Evolutionary conservation across 495 filamentous ascomycete species (phyloP).

Genomic region (Tuber calosporum): DNA sequence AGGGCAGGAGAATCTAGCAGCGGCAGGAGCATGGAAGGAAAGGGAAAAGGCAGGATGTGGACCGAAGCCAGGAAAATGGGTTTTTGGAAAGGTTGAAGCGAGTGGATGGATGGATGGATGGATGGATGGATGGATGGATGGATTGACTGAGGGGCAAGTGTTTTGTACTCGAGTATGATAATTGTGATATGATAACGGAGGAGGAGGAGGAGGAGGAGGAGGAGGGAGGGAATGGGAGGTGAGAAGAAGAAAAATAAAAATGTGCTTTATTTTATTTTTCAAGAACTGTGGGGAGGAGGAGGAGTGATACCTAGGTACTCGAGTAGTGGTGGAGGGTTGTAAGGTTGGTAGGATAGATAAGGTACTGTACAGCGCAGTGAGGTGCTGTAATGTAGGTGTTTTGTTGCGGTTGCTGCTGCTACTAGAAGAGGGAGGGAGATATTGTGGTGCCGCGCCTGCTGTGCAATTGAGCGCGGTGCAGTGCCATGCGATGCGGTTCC

Average conservation of each 20-base stretch:
- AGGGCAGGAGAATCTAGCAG: neutral
- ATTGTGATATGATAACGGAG: neutral
- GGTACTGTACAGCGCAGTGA: neutral
- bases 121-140: neutral
- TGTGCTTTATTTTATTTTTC: conserved; percentile 1
- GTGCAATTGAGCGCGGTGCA: neutral
- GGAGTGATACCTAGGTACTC: neutral
- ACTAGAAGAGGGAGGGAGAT: neutral
- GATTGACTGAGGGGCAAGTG: neutral
- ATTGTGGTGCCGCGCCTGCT: neutral
- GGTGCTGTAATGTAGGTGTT: neutral
- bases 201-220: neutral
- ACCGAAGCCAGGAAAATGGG: neutral
- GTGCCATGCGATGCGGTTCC: neutral
- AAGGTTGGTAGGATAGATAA: neutral
- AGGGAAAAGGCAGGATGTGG: neutral
- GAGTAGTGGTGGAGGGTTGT: neutral
- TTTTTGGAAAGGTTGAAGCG: conserved; percentile 1
- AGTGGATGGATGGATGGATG: neutral
- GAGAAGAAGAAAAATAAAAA: neutral
- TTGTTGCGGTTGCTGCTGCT: neutral
- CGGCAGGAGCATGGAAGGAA: neutral
- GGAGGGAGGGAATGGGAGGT: neutral
- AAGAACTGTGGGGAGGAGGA: neutral
- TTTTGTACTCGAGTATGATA: neutral